phyloP scores from a whole-genome alignment of 2,329 filamentous ascomycete genomes.

The Penicillium nordicum region DNA sequence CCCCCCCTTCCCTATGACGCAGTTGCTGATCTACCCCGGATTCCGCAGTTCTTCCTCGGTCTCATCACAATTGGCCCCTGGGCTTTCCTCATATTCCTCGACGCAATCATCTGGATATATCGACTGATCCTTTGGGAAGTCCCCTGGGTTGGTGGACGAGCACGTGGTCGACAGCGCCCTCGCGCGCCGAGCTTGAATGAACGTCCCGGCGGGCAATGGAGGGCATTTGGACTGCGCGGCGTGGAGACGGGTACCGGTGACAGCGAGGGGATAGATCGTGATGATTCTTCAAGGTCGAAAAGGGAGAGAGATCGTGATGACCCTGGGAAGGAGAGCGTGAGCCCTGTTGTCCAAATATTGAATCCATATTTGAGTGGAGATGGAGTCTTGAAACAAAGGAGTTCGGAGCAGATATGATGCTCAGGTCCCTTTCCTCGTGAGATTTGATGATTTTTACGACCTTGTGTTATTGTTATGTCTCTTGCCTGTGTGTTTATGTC shows the following conservation, averaged over 20 bases:
- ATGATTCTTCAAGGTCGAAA: not conserved
- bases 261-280: not conserved
- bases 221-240: slow-evolving; percentile 29
- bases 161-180: slow-evolving; percentile 57
- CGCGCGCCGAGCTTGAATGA: slow-evolving; percentile 61
- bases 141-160: slow-evolving; percentile 59
- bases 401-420: slow-evolving; percentile 9
- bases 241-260: slow-evolving; percentile 18
- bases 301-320: not conserved
- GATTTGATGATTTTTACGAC: slow-evolving; percentile 2
- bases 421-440: not conserved
- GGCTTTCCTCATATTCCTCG: slow-evolving; percentile 60
- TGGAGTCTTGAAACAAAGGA: slow-evolving; percentile 15
- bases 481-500: not conserved
- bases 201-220: slow-evolving; percentile 49
- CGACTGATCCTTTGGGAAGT: slow-evolving; percentile 58
- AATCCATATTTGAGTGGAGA: slow-evolving; percentile 5
- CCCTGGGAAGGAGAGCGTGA: slow-evolving; percentile 12
- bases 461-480: not conserved
- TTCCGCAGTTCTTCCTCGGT: slow-evolving; percentile 56
- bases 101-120: slow-evolving; percentile 60
- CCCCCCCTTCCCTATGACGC: slow-evolving; percentile 1
- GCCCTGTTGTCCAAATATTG: slow-evolving; percentile 1
- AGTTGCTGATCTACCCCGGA: not conserved
- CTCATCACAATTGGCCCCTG: slow-evolving; percentile 61